Conservation (phyloP, 179 eudicot species). For the Patellifolia procumbens region DNA sequence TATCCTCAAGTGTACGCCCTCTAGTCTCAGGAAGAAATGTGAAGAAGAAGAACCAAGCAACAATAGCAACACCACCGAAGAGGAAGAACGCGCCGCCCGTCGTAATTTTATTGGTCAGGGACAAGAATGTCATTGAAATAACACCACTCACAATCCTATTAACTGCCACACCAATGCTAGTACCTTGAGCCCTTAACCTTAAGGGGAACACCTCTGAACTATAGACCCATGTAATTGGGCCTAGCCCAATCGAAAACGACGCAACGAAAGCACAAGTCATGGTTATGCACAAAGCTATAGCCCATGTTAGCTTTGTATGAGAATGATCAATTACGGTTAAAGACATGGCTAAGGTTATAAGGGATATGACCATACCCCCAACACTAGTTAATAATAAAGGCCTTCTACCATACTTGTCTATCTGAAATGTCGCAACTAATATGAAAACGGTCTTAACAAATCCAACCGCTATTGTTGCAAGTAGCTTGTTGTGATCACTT, state of each 20-base stretch:
- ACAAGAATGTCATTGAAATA: conserved; percentile 55
- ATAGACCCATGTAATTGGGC: conserved; percentile 67
- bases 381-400: conserved; percentile 45
- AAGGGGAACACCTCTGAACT: conserved; percentile 76
- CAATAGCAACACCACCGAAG: conserved; percentile 44
- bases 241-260: conserved; percentile 47
- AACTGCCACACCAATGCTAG: conserved; percentile 56
- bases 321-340: conserved; percentile 40
- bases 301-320: conserved; percentile 33
- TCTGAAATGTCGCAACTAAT: conserved; percentile 42
- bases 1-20: conserved; percentile 64
- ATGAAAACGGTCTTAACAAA: conserved; percentile 45
- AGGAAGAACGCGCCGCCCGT: conserved; percentile 74
- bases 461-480: conserved; percentile 52
- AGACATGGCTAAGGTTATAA: conserved; percentile 30
- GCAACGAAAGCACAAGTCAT: conserved; percentile 41
- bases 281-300: conserved; percentile 37
- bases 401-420: conserved; percentile 43
- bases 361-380: conserved; percentile 42
- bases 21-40: conserved; percentile 68
- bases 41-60: conserved; percentile 64
- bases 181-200: conserved; percentile 73
- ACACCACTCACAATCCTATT: conserved; percentile 70
- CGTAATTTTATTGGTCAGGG: conserved; percentile 49
- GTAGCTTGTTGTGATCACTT: conserved; percentile 28